Base-by-base conservation (phyloP, 192 early-diverging fungal species). In the Umbelopsis sp. region DNA sequence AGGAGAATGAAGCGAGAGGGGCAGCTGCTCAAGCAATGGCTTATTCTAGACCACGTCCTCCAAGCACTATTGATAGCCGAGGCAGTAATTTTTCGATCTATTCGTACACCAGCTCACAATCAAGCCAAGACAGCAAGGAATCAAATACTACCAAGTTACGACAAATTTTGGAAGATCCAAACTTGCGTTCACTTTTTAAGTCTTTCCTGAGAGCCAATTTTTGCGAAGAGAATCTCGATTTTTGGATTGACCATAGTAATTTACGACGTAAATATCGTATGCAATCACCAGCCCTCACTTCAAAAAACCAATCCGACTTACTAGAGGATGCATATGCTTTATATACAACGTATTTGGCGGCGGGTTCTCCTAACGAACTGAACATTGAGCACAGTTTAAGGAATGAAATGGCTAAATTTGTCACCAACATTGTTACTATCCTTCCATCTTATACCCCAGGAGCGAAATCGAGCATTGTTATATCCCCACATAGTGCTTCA, bases 191-290 rank as follows among this genome's bases (percentile, higher is more conserved):
- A 15, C 68, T 85, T 4, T 92, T 91, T 75, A 87, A 87, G 66
- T 84, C 80, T 21, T 92, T 90, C 68, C 75, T 90, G 33, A 81
- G 84, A 13, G 78, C 83, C 21, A 90, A 90, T 61, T 87, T 89
- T 55, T 92, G 90, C 67, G 86, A 89, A 68, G 91, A 93, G 45
- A 93, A 93, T 66, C 75, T 90, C 20, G 79, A 88, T n/a, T 93
- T 92, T 49, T 87, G 85, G 78, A 74, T 86, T 2, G 90, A 93
- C 55, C 68, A 78, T 37, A 66, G 45, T 70, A 49, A 79, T 69
- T 20, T 86, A 49, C 27, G 79, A 72, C 69, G 72, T 80, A 78
- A 87, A 82, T 75, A 64, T 76, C 73, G 80, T 50, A 52, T 71
- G 55, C 68, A 78, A 71, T 67, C 72, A 64, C 74, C 78, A 11